These are phyloP conservation scores for Melaleuca quinquenervia DNA, from an alignment of 345 rosid species.

Conservation along the genomic window DNA sequence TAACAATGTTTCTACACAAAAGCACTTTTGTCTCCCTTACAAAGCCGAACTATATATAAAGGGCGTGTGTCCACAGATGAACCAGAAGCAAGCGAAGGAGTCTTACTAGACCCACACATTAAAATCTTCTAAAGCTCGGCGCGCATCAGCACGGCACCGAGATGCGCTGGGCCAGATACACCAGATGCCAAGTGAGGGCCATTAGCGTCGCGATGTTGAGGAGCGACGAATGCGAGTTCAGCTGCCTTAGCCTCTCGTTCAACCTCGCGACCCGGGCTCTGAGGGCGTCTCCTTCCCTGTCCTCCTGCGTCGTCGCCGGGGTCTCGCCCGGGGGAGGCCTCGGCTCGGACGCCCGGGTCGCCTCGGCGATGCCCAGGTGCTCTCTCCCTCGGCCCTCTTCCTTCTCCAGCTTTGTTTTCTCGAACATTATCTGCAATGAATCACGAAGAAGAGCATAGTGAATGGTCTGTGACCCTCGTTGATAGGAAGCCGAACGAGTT, in stretches of 20 bases:
- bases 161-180: constrained; percentile 41
- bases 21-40: neutral
- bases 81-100: neutral
- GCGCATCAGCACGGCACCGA: constrained; percentile 12
- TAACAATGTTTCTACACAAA: neutral
- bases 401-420: constrained; percentile 59
- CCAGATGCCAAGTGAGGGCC: constrained; percentile 63
- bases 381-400: constrained; percentile 74
- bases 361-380: neutral
- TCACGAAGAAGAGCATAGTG: neutral
- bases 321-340: neutral
- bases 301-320: neutral
- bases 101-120: neutral
- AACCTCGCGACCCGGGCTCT: constrained; percentile 13
- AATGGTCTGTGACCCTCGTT: too few species aligned
- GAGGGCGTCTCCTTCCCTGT: constrained; percentile 11
- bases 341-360: neutral
- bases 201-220: constrained; percentile 41
- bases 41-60: neutral
- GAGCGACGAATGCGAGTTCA: constrained; percentile 56
- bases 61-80: neutral
- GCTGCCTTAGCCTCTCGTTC: constrained; percentile 45
- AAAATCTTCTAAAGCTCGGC: neutral
- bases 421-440: constrained; percentile 47
- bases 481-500: too few species aligned